These are phyloP conservation scores for Maudiozyma humilis DNA, from an alignment of 1,139 yeast species.

Conservation along the genomic window DNA sequence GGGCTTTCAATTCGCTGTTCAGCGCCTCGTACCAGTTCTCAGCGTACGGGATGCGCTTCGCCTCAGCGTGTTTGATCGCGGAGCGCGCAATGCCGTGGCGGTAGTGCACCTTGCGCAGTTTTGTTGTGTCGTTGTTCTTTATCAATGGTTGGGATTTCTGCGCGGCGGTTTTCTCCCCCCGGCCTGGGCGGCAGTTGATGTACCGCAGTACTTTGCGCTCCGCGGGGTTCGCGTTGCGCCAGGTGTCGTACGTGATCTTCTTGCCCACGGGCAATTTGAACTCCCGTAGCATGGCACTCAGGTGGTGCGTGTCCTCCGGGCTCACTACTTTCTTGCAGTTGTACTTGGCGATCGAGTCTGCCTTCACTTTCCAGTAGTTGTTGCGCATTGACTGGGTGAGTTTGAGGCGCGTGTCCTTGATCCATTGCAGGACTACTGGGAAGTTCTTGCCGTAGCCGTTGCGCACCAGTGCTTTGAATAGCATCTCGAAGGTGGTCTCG, in stretches of 20 bases:
- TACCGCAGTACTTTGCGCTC: conserved; percentile 15
- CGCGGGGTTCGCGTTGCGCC: conserved; percentile 15
- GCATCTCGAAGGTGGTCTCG: conserved; percentile 26
- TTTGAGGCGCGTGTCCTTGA: conserved; percentile 9
- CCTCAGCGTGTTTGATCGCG: conserved; percentile 22
- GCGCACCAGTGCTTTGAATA: conserved; percentile 31
- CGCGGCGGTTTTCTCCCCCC: too few species aligned
- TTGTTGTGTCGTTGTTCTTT: background rate
- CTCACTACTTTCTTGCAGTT: conserved; percentile 7
- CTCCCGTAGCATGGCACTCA: conserved; percentile 6
- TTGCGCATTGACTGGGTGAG: conserved; percentile 10
- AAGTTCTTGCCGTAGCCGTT: conserved; percentile 30
- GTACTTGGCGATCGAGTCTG: conserved; percentile 12
- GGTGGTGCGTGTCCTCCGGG: conserved; percentile 7
- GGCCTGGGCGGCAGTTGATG: conserved; percentile 22
- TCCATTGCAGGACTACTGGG: conserved; percentile 15
- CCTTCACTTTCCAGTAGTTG: conserved; percentile 25
- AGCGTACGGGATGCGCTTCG: conserved; percentile 20
- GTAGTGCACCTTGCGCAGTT: conserved; percentile 15
- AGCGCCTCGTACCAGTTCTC: conserved; percentile 7
- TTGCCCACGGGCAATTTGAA: conserved; percentile 5
- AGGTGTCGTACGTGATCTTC: conserved; percentile 9
- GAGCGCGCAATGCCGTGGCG: conserved; percentile 17
- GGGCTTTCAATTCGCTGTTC: conserved; percentile 13
- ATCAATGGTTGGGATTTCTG: background rate